Base-by-base conservation (phyloP, 192 early-diverging fungal genomes). In the Entrophospora sp. region DNA sequence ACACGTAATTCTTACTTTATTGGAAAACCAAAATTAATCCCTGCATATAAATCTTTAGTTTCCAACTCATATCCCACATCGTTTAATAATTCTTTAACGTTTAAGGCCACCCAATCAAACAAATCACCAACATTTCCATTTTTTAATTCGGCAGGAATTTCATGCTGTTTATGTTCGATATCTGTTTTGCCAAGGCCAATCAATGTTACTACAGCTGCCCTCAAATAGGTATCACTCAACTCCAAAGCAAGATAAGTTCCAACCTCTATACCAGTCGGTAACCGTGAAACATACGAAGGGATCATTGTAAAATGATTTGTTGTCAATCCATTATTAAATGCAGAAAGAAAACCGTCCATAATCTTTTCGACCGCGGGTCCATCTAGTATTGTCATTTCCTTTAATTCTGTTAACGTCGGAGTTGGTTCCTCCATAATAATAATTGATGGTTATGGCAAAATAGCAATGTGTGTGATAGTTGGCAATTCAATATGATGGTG, bases 181-280 rank as follows among this genome's bases (percentile, higher is more conserved):
- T 70, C 69, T n/a, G 71, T 64, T 48, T 73, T 70, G 35, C 93
- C 91, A 51, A 83, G 70, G 34, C 94, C 94, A 52, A 89, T 75
- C 18, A 98, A 81, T 30, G 81, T 83, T 16, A 95, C 91, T 37
- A 82, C 80, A 67, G 91, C 85, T 25, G 95, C 89, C 42, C 95
- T 89, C 65, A 98, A 83, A 79, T 97, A 95, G 38, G 94, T 94
- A 16, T 95, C 96, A 46, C 96, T 95, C 62, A 99, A 76, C 66
- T 99, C 96, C 38, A 99, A 79, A 9, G 96, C 91, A 51, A 93
- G 76, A 79, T 84, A 94, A 30, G 86, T 83, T 28, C 96, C 96
- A 28, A 78, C 84, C 69, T 99, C 96, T 59, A 73, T 79, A 30
- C 95, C 94, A 20, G 77, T 85, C 3, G 96, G 95, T 22, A 89